phyloP scores from a whole-genome alignment of 371 early-diverging fungal genomes.

The Haplosporangium sp. region DNA sequence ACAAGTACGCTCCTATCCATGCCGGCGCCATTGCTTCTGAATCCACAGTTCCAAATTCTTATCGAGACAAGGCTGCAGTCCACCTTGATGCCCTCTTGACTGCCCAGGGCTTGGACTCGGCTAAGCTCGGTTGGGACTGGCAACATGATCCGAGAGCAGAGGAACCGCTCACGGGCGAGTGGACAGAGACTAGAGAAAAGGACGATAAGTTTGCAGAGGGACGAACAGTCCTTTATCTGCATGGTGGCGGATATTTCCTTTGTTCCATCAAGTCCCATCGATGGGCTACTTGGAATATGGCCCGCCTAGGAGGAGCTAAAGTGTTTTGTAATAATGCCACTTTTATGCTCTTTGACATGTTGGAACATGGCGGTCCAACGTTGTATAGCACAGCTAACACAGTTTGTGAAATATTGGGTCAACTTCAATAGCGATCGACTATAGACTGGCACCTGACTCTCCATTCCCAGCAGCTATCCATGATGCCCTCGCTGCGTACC shows the following conservation, averaged over 20 bases:
- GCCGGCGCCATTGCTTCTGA: constrained; percentile 33
- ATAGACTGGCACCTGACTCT: constrained; percentile 83
- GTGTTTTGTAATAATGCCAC: constrained; percentile 36
- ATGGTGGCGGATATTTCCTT: constrained; percentile 52
- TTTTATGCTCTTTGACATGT: not conserved
- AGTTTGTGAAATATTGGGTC: not conserved
- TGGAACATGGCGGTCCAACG: not conserved
- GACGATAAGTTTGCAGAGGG: constrained; percentile 33
- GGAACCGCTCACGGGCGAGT: constrained; percentile 34
- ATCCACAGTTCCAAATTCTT: constrained; percentile 22
- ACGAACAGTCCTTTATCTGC: constrained; percentile 45
- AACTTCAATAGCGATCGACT: constrained; percentile 65
- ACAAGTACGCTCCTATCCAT: constrained; percentile 34
- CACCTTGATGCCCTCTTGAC: constrained; percentile 25
- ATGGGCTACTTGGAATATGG: constrained; percentile 39
- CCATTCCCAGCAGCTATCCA: constrained; percentile 85
- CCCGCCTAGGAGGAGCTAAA: constrained; percentile 31
- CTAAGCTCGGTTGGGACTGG: constrained; percentile 49
- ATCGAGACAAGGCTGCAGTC: constrained; percentile 38
- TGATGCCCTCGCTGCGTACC: constrained; percentile 79
- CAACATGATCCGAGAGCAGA: constrained; percentile 31
- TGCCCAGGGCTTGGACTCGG: constrained; percentile 26
- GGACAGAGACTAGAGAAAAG: constrained; percentile 45
- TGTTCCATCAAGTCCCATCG: constrained; percentile 44
- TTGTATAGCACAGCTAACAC: not conserved